Percentiles rank a stretch among this genome's conserved stretches.
Conservation (phyloP, 345 rosid genomes). For the Rhizophora mangle region DNA sequence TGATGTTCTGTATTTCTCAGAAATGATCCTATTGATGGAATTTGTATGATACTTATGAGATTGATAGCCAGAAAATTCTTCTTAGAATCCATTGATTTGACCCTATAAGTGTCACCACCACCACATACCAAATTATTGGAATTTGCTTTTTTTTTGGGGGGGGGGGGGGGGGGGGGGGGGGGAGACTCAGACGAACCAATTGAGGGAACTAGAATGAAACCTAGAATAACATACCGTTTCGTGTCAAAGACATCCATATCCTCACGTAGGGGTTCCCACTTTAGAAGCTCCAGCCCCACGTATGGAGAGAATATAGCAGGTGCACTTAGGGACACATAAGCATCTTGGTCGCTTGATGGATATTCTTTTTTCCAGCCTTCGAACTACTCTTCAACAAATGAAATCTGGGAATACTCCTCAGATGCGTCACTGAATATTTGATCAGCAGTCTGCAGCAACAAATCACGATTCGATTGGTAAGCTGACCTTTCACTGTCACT, state of each 20-base stretch:
- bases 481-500: slow-evolving; percentile 86
- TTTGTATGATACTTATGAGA: too few species aligned
- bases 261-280: slow-evolving; percentile 89
- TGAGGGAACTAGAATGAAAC: not conserved
- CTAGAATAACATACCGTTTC: slow-evolving; percentile 56
- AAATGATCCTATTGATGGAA: too few species aligned
- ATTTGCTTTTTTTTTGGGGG: too few species aligned
- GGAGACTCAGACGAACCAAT: not conserved
- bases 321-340: slow-evolving; percentile 78
- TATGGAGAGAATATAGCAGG: slow-evolving; percentile 92
- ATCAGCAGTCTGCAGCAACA: slow-evolving; percentile 69
- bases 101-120: too few species aligned
- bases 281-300: slow-evolving; percentile 83
- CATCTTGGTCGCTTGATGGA: slow-evolving; percentile 70
- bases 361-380: slow-evolving; percentile 87
- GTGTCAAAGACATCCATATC: slow-evolving; percentile 64
- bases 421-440: slow-evolving; percentile 80
- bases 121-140: too few species aligned
- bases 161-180: too few species aligned
- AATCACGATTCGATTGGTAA: slow-evolving; percentile 61
- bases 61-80: too few species aligned
- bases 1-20: too few species aligned
- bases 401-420: slow-evolving; percentile 86
- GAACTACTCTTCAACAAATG: slow-evolving; percentile 66
- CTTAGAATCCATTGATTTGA: too few species aligned